phyloP scores from a whole-genome alignment of 768 basidiomycete genomes.

The Filobasidium floriforme region DNA sequence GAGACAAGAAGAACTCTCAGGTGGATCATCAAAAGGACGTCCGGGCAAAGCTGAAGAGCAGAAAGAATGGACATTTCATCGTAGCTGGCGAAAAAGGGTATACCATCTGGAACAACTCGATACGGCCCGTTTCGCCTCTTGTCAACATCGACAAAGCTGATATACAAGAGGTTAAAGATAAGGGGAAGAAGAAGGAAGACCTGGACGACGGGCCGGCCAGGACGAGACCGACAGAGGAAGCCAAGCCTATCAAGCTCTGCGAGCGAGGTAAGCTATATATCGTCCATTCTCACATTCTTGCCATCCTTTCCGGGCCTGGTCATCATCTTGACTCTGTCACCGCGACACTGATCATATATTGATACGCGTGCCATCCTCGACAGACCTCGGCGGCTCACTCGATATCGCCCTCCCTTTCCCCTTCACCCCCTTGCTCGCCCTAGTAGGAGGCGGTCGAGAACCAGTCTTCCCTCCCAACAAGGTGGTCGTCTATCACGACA shows the following conservation, averaged over 20 bases:
- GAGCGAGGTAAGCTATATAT: not conserved
- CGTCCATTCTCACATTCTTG: not conserved
- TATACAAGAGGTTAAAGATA: not conserved
- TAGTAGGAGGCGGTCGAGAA: constrained; percentile 42
- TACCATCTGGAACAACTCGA: constrained; percentile 3
- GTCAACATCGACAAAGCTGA: not conserved
- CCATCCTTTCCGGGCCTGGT: no score
- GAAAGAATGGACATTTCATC: constrained; percentile 74
- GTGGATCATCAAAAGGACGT: not conserved
- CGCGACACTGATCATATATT: no score
- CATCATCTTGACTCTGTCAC: not conserved
- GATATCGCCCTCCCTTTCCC: constrained; percentile 16
- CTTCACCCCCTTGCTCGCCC: constrained; percentile 37
- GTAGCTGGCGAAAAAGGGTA: constrained; percentile 14
- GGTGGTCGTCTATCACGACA: constrained; percentile 42
- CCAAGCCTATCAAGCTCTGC: not conserved
- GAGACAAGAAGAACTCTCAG: no score
- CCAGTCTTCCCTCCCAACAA: constrained; percentile 47
- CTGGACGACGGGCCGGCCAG: not conserved
- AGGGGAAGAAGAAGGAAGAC: not conserved
- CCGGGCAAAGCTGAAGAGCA: constrained; percentile 57
- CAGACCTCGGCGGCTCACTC: constrained; percentile 14
- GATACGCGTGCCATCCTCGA: not conserved
- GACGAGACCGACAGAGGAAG: not conserved
- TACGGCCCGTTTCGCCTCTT: not conserved